Base-by-base conservation (phyloP, 75 land plant genomes). In the Larix kaempferi region DNA sequence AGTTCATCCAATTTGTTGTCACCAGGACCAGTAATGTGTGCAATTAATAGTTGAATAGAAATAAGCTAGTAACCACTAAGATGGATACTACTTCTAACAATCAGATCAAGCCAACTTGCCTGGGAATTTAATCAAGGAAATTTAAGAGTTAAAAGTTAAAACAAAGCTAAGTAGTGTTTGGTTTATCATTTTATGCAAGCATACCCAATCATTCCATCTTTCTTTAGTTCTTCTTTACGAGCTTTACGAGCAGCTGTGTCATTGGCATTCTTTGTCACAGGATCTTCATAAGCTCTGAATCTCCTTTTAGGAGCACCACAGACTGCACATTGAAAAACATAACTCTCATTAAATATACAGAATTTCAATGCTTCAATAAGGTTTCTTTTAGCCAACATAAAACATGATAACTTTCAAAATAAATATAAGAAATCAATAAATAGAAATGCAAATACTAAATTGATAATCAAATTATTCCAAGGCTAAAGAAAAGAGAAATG, bases 251-350 rank as follows among this genome's bases (percentile, higher is more conserved):
- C 91, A 37, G 83, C 82, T 17, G 19, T 59, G 44, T 78, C 83
- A 74, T 96, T 96, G 15, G 85, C 95, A 79, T 88, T 82, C 79
- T 83, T 90, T 1, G 89, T 22, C 23, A 92, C 93, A 33, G 91
- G 80, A 23, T 85, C 83, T 41, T 87, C 78, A 75, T 96, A 96
- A n/a, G 85, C 74, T 86, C 84, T 90, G 77, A 96, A 96, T 73
- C 99, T 89, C 57, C 98, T 79, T 76, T 96, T 96, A 3, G 98
- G 95, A 25, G 99, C 99, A 29, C 85, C 88, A 86, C 99, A 96
- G 27, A 96, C 99, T 96, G 79, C 78, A 82, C 25, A 21, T n/a
- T 11, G 59, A 72, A 75, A 59, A 2, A 71, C n/a, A 81, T 69
- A 35, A 69, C 54, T 29, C 17, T 39, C 25, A 65, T 69, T 69